Percentiles rank a stretch among this genome's conserved stretches.
Evolutionary conservation across 768 basidiomycete species (phyloP).

Genomic region (Kwoniella sp.): DNA sequence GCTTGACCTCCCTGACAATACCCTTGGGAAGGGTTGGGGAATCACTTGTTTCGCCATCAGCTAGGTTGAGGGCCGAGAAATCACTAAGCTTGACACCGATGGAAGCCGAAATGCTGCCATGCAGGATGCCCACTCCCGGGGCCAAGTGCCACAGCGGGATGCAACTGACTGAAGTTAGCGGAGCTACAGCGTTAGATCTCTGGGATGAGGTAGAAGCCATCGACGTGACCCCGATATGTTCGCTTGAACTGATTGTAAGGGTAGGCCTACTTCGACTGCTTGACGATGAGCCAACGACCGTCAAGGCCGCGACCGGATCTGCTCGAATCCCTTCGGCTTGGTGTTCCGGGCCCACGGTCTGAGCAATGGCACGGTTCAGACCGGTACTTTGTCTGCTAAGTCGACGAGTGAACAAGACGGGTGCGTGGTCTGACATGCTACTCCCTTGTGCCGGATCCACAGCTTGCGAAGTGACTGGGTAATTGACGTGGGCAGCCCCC

Average conservation of each 20-base stretch:
- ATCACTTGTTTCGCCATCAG: neutral
- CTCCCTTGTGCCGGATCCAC: no score
- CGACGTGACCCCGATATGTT: no score
- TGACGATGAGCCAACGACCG: conserved; percentile 14
- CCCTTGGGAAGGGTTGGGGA: no score
- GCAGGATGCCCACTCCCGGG: conserved; percentile 34
- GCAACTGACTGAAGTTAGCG: conserved; percentile 8
- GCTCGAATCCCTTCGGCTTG: no score
- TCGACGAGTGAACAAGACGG: no score
- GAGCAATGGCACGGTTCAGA: no score
- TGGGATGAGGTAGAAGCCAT: no score
- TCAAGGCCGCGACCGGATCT: conserved; percentile 36
- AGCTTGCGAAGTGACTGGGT: neutral
- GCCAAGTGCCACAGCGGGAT: conserved; percentile 42
- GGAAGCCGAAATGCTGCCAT: conserved; percentile 35
- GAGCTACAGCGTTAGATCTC: neutral
- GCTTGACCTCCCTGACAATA: neutral
- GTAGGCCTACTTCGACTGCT: no score
- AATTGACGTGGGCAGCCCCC: neutral
- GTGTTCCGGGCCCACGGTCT: no score
- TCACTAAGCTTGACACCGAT: conserved; percentile 36
- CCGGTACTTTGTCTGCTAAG: no score
- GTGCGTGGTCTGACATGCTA: no score
- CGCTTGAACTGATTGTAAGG: no score
- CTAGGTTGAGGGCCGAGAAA: conserved; percentile 41